Evolutionary conservation across 371 early-diverging fungal genomes (phyloP).

Genomic region (Lichtheimia ramosa): DNA sequence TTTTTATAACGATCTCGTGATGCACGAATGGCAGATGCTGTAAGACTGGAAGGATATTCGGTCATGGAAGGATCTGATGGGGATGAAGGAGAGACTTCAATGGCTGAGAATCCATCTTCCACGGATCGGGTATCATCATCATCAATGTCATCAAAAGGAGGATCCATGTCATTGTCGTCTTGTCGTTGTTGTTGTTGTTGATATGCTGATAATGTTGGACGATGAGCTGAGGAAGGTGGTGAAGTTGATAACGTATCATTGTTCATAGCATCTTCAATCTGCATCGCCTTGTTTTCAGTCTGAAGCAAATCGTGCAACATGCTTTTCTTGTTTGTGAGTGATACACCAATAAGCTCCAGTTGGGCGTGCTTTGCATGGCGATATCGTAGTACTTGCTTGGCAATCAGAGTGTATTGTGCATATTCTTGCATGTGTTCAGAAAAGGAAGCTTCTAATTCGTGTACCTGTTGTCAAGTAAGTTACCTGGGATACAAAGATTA

Average conservation of each 20-base stretch:
- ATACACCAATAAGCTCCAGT: constrained; percentile 71
- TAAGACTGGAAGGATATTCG: constrained; percentile 34
- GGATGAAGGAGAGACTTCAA: constrained; percentile 15
- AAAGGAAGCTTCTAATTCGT: constrained; percentile 67
- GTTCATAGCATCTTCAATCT: constrained; percentile 56
- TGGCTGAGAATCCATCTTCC: constrained; percentile 39
- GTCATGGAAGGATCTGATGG: constrained; percentile 6
- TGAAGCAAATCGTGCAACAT: constrained; percentile 64
- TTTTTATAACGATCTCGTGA: constrained; percentile 43
- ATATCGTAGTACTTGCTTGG: constrained; percentile 77
- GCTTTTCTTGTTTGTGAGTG: constrained; percentile 65
- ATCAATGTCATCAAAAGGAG: constrained; percentile 6
- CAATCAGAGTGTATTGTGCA: constrained; percentile 71
- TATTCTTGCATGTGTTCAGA: constrained; percentile 87
- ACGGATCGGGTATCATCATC: constrained; percentile 37
- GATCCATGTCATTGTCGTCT: neutral
- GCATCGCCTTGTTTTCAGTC: constrained; percentile 51
- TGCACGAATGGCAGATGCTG: constrained; percentile 33
- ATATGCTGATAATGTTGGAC: neutral
- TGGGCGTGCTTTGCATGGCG: constrained; percentile 83
- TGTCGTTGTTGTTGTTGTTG: neutral
- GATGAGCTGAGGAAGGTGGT: too few relatives aligned
- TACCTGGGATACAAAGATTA: neutral
- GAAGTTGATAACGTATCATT: neutral
- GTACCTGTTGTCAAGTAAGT: constrained; percentile 28